Conservation (phyloP, 1,284 basidiomycete genomes). For the Malassezia vespertilionis region DNA sequence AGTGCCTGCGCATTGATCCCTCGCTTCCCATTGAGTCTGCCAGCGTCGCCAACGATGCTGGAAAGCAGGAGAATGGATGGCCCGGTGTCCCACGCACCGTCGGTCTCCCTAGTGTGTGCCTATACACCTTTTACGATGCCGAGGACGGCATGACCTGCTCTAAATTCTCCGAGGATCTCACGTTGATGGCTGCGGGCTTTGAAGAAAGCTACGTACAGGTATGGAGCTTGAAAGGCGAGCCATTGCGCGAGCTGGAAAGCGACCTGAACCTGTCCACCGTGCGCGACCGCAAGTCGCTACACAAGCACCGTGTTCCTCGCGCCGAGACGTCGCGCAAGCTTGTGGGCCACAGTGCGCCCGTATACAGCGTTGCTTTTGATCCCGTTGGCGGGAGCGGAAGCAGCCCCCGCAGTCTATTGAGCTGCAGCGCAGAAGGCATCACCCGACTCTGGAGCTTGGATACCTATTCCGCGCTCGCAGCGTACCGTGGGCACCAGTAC, state of each 20-base stretch:
- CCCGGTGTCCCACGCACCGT: conserved; percentile 24
- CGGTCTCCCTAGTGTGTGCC: conserved; percentile 42
- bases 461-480: conserved; percentile 82
- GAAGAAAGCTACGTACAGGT: conserved; percentile 87
- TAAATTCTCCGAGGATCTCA: conserved; percentile 79
- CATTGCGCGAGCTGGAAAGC: conserved; percentile 64
- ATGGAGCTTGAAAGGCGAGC: conserved; percentile 90
- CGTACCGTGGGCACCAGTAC: conserved; percentile 89
- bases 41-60: not conserved
- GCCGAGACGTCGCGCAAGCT: conserved; percentile 59
- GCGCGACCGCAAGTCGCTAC: conserved; percentile 52
- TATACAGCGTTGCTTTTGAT: conserved; percentile 89
- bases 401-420: conserved; percentile 76
- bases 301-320: conserved; percentile 25
- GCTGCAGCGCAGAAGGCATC: conserved; percentile 85
- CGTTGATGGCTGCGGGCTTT: conserved; percentile 91
- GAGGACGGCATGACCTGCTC: conserved; percentile 60
- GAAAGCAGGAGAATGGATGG: conserved; percentile 6
- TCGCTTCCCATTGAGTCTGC: conserved; percentile 41
- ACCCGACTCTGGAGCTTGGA: conserved; percentile 89
- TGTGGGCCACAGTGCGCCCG: conserved; percentile 89
- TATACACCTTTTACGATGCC: conserved; percentile 45
- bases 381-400: conserved; percentile 73
- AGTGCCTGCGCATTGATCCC: conserved; percentile 37
- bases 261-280: conserved; percentile 61